Evolutionary conservation across 352 stramenopile genomes (phyloP), one percentile per base, ranked within the genome.

Genomic region (Phytophthora sojae): DNA sequence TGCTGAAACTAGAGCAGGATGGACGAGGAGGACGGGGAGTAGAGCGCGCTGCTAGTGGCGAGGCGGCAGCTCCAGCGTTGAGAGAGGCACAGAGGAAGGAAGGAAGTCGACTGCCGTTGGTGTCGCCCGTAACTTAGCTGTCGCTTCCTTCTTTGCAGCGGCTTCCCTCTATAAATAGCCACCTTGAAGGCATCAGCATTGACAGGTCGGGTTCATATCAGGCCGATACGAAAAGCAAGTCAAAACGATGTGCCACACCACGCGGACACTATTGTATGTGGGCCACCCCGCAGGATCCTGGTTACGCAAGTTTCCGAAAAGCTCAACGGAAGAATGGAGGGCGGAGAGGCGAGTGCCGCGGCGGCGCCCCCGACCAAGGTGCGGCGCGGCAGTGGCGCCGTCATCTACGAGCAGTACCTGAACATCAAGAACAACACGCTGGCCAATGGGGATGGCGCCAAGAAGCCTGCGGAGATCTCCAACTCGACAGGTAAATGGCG

Each of bases 401-500:
- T 60, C 44, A 67, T 87, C 35, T 87, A 87, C 57, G 81, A 89
- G 54, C 54, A 77, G 63, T 89, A 86, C 47, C 70, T 87, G 39
- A 89, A 89, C 53, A 72, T 84, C 19, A 89, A 89, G 69, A 69
- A 78, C 35, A 73, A 75, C 29, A 51, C 53, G n/a, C 19, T 76
- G 30, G 2, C 51, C 3, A 53, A 61, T 1, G 39, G 72, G 47
- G 45, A 67, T 26, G 63, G 25, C 4, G 25, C 53, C 6, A 6
- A 30, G n/a, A 60, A 64, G 39, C 57, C 69, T 35, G 60, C 61
- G 52, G 77, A 85, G 57, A 86, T 89, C 63, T 81, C 81, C 37
- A 89, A 89, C 63, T 89, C 79, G 14, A 89, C 81, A 12, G 81
- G 79, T 87, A 71, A 72, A 58, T 62, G 21, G 61, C 17, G n/a